phyloP scores from a whole-genome alignment of 805 yeast species.

The Saccharomycopsis sp. region DNA sequence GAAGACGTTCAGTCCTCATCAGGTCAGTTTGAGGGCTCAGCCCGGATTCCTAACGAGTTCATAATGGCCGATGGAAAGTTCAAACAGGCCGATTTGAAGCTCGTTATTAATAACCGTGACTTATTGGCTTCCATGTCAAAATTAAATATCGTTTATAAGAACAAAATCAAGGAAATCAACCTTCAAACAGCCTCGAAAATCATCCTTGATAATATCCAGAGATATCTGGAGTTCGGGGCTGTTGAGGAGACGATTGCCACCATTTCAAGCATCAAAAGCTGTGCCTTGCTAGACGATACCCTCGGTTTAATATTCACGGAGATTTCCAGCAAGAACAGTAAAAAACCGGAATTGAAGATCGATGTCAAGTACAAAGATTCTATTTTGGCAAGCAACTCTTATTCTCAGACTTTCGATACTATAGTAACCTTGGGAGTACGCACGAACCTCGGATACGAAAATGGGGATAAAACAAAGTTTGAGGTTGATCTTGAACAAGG shows the following conservation, averaged over 20 bases:
- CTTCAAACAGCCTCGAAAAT: not conserved
- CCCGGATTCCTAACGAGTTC: conserved; percentile 20
- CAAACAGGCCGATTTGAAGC: conserved; percentile 24
- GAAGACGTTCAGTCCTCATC: conserved; percentile 31
- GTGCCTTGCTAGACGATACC: not conserved
- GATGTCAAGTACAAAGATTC: not conserved
- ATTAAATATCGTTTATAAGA: conserved; percentile 18
- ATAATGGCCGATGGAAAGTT: conserved; percentile 13
- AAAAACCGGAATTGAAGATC: not conserved
- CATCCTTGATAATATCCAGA: not conserved
- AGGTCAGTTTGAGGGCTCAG: conserved; percentile 33
- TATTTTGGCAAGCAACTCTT: not conserved
- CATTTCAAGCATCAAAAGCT: not conserved
- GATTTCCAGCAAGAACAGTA: not conserved
- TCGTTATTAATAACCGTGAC: conserved; percentile 20
- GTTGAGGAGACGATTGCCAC: not conserved
- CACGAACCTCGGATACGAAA: conserved; percentile 25
- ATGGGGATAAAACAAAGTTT: conserved; percentile 26
- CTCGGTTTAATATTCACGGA: not conserved
- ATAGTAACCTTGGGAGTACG: conserved; percentile 24
- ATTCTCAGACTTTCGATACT: conserved; percentile 18
- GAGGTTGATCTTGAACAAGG: conserved; percentile 9
- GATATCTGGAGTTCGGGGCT: not conserved
- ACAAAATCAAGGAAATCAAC: not conserved
- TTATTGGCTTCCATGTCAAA: conserved; percentile 21